Percentiles rank a stretch among this genome's conserved stretches.
phyloP scores from a whole-genome alignment of 2,329 filamentous ascomycete genomes.

The Monosporascus sp. region DNA sequence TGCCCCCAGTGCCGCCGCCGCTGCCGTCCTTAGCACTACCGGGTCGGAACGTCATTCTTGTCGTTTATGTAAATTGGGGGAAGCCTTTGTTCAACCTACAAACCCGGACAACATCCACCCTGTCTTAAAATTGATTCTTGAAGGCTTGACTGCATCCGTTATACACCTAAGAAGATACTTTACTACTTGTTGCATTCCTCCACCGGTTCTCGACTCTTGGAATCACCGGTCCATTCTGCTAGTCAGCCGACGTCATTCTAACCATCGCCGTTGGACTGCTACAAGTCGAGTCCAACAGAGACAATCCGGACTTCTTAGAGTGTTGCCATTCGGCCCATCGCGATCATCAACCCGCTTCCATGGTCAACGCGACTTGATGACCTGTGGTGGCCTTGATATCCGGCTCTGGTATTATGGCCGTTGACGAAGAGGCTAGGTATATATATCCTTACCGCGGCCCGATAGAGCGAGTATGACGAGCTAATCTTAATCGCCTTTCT shows the following conservation, averaged over 20 bases:
- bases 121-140: not conserved
- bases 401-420: slow-evolving; percentile 43
- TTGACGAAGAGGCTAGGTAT: slow-evolving; percentile 48
- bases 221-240: no score
- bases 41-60: not conserved
- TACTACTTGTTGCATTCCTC: not conserved
- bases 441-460: slow-evolving; percentile 15
- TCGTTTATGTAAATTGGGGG: not conserved
- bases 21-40: not conserved
- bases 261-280: not conserved
- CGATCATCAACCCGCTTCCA: slow-evolving; percentile 9
- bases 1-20: no score
- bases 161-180: not conserved
- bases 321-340: not conserved
- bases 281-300: not conserved
- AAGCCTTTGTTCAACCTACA: not conserved
- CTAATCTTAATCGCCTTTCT: slow-evolving; percentile 8
- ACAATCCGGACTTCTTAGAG: not conserved
- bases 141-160: not conserved
- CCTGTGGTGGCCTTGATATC: slow-evolving; percentile 13
- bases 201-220: no score
- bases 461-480: slow-evolving; percentile 2
- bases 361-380: slow-evolving; percentile 25
- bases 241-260: no score
- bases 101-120: no score